A percentile compares a stretch with the other conserved stretches of the same genome.
These are phyloP conservation scores for Cladosporium velox DNA, from an alignment of 2,329 filamentous ascomycete genomes.

Conservation along the genomic window DNA sequence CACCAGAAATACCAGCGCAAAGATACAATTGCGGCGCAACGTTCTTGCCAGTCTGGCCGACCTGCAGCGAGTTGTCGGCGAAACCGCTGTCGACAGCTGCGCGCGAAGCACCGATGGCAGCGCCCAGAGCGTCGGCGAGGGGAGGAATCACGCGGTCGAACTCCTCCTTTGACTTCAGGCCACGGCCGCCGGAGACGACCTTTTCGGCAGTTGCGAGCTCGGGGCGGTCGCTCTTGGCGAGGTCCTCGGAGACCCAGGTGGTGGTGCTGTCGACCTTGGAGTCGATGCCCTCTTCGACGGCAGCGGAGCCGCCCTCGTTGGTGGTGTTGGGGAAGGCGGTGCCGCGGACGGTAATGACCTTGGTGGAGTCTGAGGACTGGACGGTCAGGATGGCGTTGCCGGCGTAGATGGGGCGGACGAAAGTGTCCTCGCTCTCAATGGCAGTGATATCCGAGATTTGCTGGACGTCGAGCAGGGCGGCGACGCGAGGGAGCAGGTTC, in stretches of 20 bases:
- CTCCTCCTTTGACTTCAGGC: constrained; percentile 96
- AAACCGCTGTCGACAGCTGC: constrained; percentile 97
- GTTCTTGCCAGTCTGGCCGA: constrained; percentile 98
- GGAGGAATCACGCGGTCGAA: constrained; percentile 93
- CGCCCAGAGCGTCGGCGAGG: constrained; percentile 86
- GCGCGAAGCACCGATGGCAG: constrained; percentile 92
- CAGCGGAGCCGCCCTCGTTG: constrained; percentile 70
- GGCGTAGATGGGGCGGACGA: constrained; percentile 94
- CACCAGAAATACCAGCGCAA: constrained; percentile 92
- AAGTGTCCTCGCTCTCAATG: constrained; percentile 88
- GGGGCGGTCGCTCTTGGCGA: constrained; percentile 89
- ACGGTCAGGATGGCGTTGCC: constrained; percentile 97
- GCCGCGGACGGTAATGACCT: constrained; percentile 88
- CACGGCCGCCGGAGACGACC: constrained; percentile 91
- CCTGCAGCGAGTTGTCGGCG: constrained; percentile 96
- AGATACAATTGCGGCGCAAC: constrained; percentile 95
- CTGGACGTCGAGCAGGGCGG: constrained; percentile 87
- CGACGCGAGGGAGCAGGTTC: constrained; percentile 86
- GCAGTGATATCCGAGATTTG: constrained; percentile 89
- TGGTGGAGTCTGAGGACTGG: constrained; percentile 81
- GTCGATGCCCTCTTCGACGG: constrained; percentile 79
- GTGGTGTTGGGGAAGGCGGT: constrained; percentile 83
- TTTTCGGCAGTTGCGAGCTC: constrained; percentile 86
- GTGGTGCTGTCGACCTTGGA: constrained; percentile 72
- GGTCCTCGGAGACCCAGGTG: constrained; percentile 92